Conservation (phyloP, 176 grass and related monocot species). For the Aegilops sharonensis region DNA sequence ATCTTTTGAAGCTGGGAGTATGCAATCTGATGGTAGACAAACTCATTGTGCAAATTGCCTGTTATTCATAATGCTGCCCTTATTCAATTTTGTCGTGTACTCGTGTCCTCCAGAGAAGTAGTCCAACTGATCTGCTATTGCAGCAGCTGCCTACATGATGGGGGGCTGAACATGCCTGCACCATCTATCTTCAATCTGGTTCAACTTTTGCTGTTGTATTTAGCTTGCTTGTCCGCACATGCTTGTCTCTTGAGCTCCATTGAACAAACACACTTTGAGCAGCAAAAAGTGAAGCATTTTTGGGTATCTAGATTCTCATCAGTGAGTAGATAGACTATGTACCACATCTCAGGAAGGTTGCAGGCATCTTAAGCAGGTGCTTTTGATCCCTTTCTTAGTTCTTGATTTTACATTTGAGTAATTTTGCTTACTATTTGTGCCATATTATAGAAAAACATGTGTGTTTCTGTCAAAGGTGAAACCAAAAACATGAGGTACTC, state of each 20-base stretch:
- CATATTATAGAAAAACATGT: too few species aligned
- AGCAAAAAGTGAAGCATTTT: constrained; percentile 14
- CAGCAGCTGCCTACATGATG: neutral
- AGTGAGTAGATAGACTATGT: neutral
- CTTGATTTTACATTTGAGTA: neutral
- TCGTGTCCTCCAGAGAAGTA: neutral
- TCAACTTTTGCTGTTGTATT: constrained; percentile 34
- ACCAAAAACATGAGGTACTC: too few species aligned
- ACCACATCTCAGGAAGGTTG: constrained; percentile 15
- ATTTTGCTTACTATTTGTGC: too few species aligned
- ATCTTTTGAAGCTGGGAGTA: neutral
- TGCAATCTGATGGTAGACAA: neutral
- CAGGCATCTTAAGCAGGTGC: constrained; percentile 2
- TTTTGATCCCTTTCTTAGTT: neutral
- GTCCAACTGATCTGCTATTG: neutral
- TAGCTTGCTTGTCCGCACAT: constrained; percentile 32
- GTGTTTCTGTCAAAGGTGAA: too few species aligned
- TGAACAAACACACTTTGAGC: constrained; percentile 12
- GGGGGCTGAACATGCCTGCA: neutral
- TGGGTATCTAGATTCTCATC: constrained; percentile 20
- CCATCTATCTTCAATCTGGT: constrained; percentile 13
- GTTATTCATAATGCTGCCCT: neutral
- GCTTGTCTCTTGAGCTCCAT: constrained; percentile 2
- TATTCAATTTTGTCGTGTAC: too few species aligned
- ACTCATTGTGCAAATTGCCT: neutral